Evolutionary conservation across 2,329 filamentous ascomycete genomes (phyloP), one percentile per base, ranked within the genome.

Genomic region (Colletotrichum cuscutae): DNA sequence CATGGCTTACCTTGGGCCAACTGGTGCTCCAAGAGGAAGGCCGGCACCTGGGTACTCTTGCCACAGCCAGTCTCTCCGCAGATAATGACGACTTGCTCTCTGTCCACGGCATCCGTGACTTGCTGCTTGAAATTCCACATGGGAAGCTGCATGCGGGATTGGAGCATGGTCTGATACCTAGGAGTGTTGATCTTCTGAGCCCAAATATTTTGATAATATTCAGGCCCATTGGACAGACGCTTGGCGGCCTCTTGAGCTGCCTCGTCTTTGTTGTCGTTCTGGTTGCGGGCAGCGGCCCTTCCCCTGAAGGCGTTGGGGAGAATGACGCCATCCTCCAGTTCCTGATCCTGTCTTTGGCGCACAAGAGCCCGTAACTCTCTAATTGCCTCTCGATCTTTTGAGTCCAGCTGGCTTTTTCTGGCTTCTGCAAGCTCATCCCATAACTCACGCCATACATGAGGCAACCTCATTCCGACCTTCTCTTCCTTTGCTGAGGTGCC

Each of bases 31-130:
- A 99, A 86, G 66, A 99, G 90, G 79, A 97, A 98, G 0, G 95
- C 92, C 5, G 97, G 97, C n/a, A 98, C 93, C 79, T 99, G 97
- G 0, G 97, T 99, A 82, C 95, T 98, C 86, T 99, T 99, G 75
- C 97, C 97, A 80, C 93, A 98, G 76, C 97, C 97, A 3, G 97
- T 99, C 83, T 99, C 97, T 80, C 97, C 97, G 80, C 96, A 98
- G 35, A 99, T 90, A 72, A 99, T 98, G 11, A 97, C 92, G 11
- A 97, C 93, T 78, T 97, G 95, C 76, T 97, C 89, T 26, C 89
- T 87, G 59, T 94, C 92, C 35, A 99, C 92, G 2, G 94, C 90
- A 30, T 90, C 87, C 13, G 98, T 84, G 8, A 98, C 95, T 62
- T 94, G 89, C 13, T 94, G 86, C 76, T 92, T 92, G 81, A 97